These are phyloP conservation scores for Thuidium tamariscinum DNA, from an alignment of 225 moss, liverwort and hornwort species.

Conservation along the genomic window DNA sequence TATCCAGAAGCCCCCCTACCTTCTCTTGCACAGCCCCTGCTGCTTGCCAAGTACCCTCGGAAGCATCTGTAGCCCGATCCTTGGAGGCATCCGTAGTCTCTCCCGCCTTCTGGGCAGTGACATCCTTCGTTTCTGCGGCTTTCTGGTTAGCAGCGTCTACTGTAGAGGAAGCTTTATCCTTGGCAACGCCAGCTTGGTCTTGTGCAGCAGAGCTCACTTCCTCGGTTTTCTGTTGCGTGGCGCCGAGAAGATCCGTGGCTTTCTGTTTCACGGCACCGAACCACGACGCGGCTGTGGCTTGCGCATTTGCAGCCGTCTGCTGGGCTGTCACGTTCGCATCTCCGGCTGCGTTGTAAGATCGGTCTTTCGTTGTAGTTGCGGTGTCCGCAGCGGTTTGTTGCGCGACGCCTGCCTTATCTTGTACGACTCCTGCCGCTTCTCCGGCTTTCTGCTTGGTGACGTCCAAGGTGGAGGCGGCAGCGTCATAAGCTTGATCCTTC, in stretches of 20 bases:
- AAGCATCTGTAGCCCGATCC: background rate
- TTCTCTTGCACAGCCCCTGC: background rate
- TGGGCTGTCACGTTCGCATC: background rate
- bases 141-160: background rate
- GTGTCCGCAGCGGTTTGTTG: background rate
- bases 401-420: background rate
- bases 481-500: background rate
- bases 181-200: background rate
- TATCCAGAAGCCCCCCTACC: background rate
- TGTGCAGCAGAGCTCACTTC: background rate
- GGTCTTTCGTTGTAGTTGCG: background rate
- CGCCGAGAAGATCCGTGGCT: slow-evolving; percentile 6
- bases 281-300: slow-evolving; percentile 7
- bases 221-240: background rate
- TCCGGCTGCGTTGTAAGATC: background rate
- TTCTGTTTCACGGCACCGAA: slow-evolving; percentile 9
- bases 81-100: background rate
- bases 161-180: background rate
- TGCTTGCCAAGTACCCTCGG: background rate
- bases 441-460: background rate
- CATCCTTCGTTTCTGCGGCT: background rate
- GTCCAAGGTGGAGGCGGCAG: background rate
- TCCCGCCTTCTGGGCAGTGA: background rate
- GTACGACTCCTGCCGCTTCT: background rate
- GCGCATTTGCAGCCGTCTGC: background rate